A percentile compares a stretch with the other conserved stretches of the same genome.
Conservation (phyloP, 257 asterid genomes). For the Solanum verrucosum region DNA sequence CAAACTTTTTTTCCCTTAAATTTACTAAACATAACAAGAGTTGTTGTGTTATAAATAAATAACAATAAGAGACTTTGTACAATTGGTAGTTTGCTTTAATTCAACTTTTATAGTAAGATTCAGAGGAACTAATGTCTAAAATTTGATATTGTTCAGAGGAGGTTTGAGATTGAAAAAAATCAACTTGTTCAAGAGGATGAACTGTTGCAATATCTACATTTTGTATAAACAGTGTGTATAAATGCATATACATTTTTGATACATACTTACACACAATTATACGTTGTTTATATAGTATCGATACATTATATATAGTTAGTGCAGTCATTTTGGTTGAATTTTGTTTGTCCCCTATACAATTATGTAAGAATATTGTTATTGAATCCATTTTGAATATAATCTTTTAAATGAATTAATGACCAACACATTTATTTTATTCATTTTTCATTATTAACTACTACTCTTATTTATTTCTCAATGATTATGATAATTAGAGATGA, state of each 20-base stretch:
- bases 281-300: no score
- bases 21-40: background rate
- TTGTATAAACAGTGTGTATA: no score
- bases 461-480: background rate
- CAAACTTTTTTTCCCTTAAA: no score
- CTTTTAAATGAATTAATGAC: no score
- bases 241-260: no score
- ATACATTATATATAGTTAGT: background rate
- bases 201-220: background rate
- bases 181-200: background rate
- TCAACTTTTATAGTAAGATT: background rate
- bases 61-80: background rate
- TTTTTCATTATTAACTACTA: background rate
- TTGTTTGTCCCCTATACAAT: no score
- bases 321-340: no score
- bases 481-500: background rate
- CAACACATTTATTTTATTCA: no score
- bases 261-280: background rate
- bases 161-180: background rate
- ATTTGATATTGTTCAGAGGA: no score
- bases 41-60: background rate
- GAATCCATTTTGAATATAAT: background rate
- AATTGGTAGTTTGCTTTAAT: background rate
- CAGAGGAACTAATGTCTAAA: no score
- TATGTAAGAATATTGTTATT: background rate